phyloP scores from a whole-genome alignment of 2,329 filamentous ascomycete species.

The Phoma sp. region DNA sequence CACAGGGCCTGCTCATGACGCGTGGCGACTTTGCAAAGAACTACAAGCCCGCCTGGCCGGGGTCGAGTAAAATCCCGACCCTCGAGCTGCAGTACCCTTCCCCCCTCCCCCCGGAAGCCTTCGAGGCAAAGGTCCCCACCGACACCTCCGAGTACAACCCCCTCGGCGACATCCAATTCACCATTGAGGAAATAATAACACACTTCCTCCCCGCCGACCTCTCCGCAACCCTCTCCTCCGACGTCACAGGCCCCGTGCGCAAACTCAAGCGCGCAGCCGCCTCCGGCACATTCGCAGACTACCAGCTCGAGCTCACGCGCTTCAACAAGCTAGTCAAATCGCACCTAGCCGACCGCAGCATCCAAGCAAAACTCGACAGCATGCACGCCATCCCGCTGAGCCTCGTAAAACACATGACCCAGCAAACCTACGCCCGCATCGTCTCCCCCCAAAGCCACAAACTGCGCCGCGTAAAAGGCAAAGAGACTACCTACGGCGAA shows the following conservation, averaged over 20 bases:
- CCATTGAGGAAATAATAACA: slow-evolving; percentile 67
- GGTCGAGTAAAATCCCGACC: slow-evolving; percentile 51
- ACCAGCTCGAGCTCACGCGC: slow-evolving; percentile 73
- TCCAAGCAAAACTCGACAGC: slow-evolving; percentile 74
- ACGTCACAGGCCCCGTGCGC: slow-evolving; percentile 76
- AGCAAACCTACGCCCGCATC: slow-evolving; percentile 88
- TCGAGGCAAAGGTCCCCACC: slow-evolving; percentile 39
- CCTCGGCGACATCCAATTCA: slow-evolving; percentile 74
- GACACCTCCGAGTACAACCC: slow-evolving; percentile 58
- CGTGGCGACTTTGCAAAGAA: slow-evolving; percentile 51
- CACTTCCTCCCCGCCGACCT: slow-evolving; percentile 80
- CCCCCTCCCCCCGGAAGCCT: slow-evolving; percentile 69
- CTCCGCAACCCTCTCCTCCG: slow-evolving; percentile 72
- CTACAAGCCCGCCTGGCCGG: slow-evolving; percentile 61
- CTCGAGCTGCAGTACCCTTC: slow-evolving; percentile 88
- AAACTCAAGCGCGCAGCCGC: slow-evolving; percentile 77
- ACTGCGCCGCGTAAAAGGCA: slow-evolving; percentile 84
- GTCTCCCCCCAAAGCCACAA: slow-evolving; percentile 88
- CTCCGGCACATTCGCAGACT: slow-evolving; percentile 71
- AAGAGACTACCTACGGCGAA: slow-evolving; percentile 94
- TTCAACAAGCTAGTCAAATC: slow-evolving; percentile 77
- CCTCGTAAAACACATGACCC: slow-evolving; percentile 77
- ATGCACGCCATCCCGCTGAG: slow-evolving; percentile 73
- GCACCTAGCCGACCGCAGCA: slow-evolving; percentile 72
- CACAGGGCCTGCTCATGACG: slow-evolving; percentile 54